phyloP scores from a whole-genome alignment of 2,329 filamentous ascomycete genomes.

The Colletotrichum sp. region DNA sequence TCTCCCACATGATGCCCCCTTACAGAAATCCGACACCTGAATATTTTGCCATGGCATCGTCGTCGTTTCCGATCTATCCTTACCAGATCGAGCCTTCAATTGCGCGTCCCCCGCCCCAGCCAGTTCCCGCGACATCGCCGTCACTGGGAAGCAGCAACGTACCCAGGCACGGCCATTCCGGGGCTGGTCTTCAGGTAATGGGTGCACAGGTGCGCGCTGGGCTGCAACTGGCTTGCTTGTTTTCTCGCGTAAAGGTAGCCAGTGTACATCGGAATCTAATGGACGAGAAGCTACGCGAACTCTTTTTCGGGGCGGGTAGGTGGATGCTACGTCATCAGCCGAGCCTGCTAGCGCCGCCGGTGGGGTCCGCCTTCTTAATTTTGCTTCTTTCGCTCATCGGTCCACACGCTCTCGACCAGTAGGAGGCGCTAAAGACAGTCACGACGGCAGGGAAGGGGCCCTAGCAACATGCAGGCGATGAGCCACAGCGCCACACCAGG shows the following conservation, averaged over 20 bases:
- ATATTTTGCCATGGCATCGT: not conserved
- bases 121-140: constrained; percentile 1
- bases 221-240: not conserved
- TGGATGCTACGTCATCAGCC: constrained; percentile 20
- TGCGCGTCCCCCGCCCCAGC: constrained; percentile 13
- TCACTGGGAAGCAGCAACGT: constrained; percentile 2
- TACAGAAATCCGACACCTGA: not conserved
- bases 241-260: not conserved
- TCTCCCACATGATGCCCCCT: not conserved
- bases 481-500: constrained; percentile 16
- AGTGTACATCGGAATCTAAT: not conserved
- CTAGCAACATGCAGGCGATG: not conserved
- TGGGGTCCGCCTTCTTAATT: not conserved
- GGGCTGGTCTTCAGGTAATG: not conserved
- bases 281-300: not conserved
- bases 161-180: constrained; percentile 7
- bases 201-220: not conserved
- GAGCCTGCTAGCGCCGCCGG: not conserved
- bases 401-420: not conserved
- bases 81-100: constrained; percentile 6
- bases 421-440: not conserved
- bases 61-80: constrained; percentile 5
- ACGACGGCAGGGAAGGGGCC: not conserved
- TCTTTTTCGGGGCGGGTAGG: not conserved
- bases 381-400: not conserved